A percentile compares a stretch with the other conserved stretches of the same genome.
These are phyloP conservation scores for Trypanosomatidae sp. DNA, from an alignment of 208 protist genomes.

Conservation along the genomic window DNA sequence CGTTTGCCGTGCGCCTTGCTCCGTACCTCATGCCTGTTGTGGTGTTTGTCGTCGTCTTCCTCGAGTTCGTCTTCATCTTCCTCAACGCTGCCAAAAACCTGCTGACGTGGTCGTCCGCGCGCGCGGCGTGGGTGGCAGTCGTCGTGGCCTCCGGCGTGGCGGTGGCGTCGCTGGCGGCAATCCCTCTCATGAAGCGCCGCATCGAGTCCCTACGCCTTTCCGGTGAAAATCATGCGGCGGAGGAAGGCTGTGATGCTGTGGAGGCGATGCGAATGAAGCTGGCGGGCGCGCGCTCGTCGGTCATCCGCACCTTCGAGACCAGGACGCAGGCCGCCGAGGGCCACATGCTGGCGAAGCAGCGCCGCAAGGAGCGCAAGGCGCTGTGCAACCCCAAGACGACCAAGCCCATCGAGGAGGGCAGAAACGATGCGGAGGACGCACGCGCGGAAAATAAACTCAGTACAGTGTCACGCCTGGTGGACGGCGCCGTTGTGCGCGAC, in stretches of 20 bases:
- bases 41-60: conserved; percentile 50
- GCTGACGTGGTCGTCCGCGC: conserved; percentile 33
- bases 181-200: conserved; percentile 45
- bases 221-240: conserved; percentile 24
- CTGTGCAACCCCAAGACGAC: background rate
- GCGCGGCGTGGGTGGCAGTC: conserved; percentile 51
- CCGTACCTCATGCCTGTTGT: conserved; percentile 44
- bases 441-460: conserved; percentile 11
- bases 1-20: conserved; percentile 35
- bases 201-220: conserved; percentile 17
- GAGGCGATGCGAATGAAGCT: conserved; percentile 37
- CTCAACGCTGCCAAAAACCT: conserved; percentile 48
- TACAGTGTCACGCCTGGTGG: conserved; percentile 9
- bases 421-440: conserved; percentile 3
- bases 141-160: conserved; percentile 40
- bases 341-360: conserved; percentile 1
- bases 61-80: conserved; percentile 72
- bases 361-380: conserved; percentile 1
- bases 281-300: conserved; percentile 18
- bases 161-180: conserved; percentile 35
- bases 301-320: conserved; percentile 12
- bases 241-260: conserved; percentile 25
- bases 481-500: conserved; percentile 24
- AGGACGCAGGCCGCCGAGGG: conserved; percentile 9
- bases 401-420: background rate